Percentiles rank a stretch among this genome's conserved stretches.
Evolutionary conservation across 129 eudicot species (phyloP).

Genomic region (Daucus carota): DNA sequence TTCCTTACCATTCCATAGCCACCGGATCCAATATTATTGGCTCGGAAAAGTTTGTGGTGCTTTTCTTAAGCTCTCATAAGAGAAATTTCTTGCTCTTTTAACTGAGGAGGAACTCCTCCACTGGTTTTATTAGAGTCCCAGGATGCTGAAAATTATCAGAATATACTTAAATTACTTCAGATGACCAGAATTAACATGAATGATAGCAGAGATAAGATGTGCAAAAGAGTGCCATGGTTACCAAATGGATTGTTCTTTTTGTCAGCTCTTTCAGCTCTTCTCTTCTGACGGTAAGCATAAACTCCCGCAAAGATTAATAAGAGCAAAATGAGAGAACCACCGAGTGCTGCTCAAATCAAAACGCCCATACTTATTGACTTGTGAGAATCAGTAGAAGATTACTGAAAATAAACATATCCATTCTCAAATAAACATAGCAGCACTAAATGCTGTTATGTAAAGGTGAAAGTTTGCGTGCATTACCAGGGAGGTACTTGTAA

Average conservation of each 20-base stretch:
- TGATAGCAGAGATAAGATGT: neutral
- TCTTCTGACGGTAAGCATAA: conserved; percentile 64
- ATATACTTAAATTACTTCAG: neutral
- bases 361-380: conserved; percentile 42
- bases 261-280: conserved; percentile 58
- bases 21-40: conserved; percentile 67
- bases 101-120: conserved; percentile 60
- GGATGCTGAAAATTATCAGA: conserved; percentile 37
- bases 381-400: conserved; percentile 10
- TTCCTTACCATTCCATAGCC: conserved; percentile 81
- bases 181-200: neutral
- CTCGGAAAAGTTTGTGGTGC: conserved; percentile 64
- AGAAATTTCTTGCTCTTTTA: conserved; percentile 66
- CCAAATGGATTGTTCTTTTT: conserved; percentile 58
- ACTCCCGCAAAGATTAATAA: conserved; percentile 53
- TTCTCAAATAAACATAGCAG: neutral
- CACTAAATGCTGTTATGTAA: neutral
- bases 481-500: conserved; percentile 50
- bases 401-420: conserved; percentile 19
- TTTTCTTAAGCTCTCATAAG: conserved; percentile 64
- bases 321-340: conserved; percentile 55
- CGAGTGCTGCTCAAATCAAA: conserved; percentile 57
- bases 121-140: conserved; percentile 55
- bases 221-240: conserved; percentile 14
- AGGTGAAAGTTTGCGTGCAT: neutral